Conservation (phyloP, 257 asterid species). For the Salvia splendens region DNA sequence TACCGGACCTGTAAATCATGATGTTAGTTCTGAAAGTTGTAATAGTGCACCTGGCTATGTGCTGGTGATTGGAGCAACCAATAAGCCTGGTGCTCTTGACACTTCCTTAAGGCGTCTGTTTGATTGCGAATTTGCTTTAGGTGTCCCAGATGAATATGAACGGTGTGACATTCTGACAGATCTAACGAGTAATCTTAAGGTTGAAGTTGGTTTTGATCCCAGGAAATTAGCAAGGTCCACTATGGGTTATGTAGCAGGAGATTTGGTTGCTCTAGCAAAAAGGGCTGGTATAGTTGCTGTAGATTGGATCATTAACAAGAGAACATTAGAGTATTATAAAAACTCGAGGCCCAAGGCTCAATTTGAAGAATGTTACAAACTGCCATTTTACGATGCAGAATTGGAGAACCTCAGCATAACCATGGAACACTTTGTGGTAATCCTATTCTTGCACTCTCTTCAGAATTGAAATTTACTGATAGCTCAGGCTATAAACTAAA, state of each 20-base stretch:
- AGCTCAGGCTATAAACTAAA: no score
- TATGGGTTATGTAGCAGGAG: slow-evolving; percentile 21
- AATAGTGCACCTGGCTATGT: slow-evolving; percentile 59
- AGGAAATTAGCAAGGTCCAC: slow-evolving; percentile 55
- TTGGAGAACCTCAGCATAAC: background rate
- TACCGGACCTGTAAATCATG: slow-evolving; percentile 29
- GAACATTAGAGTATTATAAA: background rate
- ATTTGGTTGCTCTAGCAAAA: background rate
- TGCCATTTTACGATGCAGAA: background rate
- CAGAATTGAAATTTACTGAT: no score
- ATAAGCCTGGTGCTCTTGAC: slow-evolving; percentile 75
- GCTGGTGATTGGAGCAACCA: slow-evolving; percentile 87
- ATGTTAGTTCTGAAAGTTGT: slow-evolving; percentile 44
- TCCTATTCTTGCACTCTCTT: background rate
- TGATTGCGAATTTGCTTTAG: slow-evolving; percentile 71
- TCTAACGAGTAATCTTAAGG: slow-evolving; percentile 57
- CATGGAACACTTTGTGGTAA: background rate
- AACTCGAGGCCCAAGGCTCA: background rate
- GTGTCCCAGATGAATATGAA: slow-evolving; percentile 54
- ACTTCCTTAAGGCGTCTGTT: slow-evolving; percentile 86
- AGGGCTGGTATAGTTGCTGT: background rate
- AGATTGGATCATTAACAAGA: background rate
- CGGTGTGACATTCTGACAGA: slow-evolving; percentile 65
- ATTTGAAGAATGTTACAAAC: background rate
- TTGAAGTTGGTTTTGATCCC: slow-evolving; percentile 79